phyloP scores from a whole-genome alignment of 1,139 yeast genomes.

The Keqinozyma sinolaborantium region DNA sequence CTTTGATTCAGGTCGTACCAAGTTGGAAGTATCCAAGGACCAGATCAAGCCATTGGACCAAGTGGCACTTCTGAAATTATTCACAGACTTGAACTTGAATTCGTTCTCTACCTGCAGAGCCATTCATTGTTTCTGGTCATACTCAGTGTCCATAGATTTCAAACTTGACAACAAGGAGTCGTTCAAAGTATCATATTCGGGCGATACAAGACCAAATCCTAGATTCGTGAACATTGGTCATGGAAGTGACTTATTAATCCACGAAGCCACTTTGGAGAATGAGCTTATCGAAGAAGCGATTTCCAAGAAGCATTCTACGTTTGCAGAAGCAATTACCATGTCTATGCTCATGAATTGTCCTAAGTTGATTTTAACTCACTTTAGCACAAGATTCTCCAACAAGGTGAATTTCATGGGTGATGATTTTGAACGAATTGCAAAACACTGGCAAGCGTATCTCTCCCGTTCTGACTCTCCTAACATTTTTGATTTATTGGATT shows the following conservation, averaged over 20 bases:
- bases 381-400: conserved; percentile 85
- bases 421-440: conserved; percentile 19
- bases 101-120: conserved; percentile 67
- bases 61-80: conserved; percentile 17
- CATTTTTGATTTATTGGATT: conserved; percentile 19
- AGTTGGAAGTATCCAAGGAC: conserved; percentile 16
- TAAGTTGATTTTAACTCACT: conserved; percentile 79
- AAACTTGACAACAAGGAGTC: conserved; percentile 20
- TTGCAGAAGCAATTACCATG: conserved; percentile 78
- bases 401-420: conserved; percentile 43
- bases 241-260: conserved; percentile 75
- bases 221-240: conserved; percentile 60
- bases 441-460: conserved; percentile 24
- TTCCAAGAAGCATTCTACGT: conserved; percentile 83
- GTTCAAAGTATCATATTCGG: conserved; percentile 83
- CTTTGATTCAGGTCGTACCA: conserved; percentile 19
- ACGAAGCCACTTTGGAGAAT: conserved; percentile 90
- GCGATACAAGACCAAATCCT: conserved; percentile 86
- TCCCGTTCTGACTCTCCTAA: conserved; percentile 20
- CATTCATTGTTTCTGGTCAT: conserved; percentile 80
- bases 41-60: conserved; percentile 15
- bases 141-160: conserved; percentile 63
- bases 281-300: conserved; percentile 77
- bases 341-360: conserved; percentile 70
- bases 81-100: conserved; percentile 21